Base-by-base conservation (phyloP, 2,329 filamentous ascomycete species). In the Aspergillus glaucus region DNA sequence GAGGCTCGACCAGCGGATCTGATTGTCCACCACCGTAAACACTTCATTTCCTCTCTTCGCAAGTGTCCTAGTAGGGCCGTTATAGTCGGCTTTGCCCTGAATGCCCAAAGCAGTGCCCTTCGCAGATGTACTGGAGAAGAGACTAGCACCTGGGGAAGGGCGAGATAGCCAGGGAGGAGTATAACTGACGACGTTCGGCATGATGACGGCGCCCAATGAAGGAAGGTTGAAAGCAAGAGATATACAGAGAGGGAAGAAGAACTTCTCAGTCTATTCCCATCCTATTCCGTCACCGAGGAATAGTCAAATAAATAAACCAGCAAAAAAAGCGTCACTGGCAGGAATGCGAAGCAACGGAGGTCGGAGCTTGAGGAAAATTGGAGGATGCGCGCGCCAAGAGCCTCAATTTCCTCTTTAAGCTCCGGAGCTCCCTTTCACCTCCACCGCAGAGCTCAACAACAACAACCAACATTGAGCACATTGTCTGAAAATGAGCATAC, bases 1-100 rank as follows among this genome's bases (percentile, higher is more conserved):
- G 48, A 98, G 72, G 69, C 95, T 88, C 8, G 87, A 85, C 90
- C 93, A 98, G 67, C 91, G 80, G 52, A 98, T 86, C 68, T 97
- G 88, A 59, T 86, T 91, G 44, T 91, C 91, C 37, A 87, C 84
- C 17, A 90, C 91, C 10, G 89, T 84, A 64, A 97, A 97, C 8
- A 97, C 75, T 62, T 98, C 91, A 1, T 87, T 89, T 14, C 87
- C 90, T 50, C 92, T 79, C 44, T 81, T 82, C 8, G 90, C 91
- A 60, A 97, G 85, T 0, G 84, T 90, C 54, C 73, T 75, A 17
- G 65, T 69, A 1, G 80, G 70, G 2, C 76, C 69, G n/a, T 55
- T 54, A 26, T 64, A 64, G 12, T 50, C 43, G 4, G 48, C 17
- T 19, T 58, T 43, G 37, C 58, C 15, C 1, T 65, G 46, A 56